Conservation (phyloP, 2,329 filamentous ascomycete species). For the Sporothrix sp. region DNA sequence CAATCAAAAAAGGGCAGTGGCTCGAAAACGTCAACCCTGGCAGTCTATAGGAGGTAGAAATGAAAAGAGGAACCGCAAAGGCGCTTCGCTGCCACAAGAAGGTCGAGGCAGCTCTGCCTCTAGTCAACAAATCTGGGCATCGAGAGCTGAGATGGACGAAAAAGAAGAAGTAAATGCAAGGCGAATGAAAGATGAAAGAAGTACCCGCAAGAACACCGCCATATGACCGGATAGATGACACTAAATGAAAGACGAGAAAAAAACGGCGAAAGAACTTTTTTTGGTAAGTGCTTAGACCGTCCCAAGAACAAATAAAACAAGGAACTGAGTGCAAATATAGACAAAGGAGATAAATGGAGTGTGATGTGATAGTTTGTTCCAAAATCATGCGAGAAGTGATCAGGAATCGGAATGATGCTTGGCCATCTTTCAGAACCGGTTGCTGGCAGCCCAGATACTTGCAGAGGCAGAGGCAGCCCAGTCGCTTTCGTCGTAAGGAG, state of each 20-base stretch:
- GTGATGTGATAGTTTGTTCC: too few species aligned
- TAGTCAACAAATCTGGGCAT: neutral
- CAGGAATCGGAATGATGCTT: too few species aligned
- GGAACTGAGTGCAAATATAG: neutral
- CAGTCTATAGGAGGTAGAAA: neutral
- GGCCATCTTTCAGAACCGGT: constrained; percentile 46
- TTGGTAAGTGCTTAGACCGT: constrained; percentile 4
- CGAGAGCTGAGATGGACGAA: neutral
- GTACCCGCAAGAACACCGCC: constrained; percentile 9
- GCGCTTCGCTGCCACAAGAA: neutral
- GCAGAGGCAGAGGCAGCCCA: constrained; percentile 79
- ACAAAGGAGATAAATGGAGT: neutral
- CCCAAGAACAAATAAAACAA: constrained; percentile 3
- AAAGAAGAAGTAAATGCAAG: neutral
- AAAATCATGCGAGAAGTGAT: too few species aligned
- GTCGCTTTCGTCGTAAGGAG: constrained; percentile 86
- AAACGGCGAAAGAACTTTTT: constrained; percentile 9
- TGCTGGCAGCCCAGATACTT: constrained; percentile 67
- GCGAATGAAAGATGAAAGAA: neutral
- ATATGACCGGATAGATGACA: constrained; percentile 10
- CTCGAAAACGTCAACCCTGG: neutral
- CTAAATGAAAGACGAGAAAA: constrained; percentile 6
- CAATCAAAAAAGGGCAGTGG: neutral
- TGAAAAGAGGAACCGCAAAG: neutral
- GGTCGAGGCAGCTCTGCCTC: neutral